Conservation (phyloP, 1,139 yeast genomes). For the Casaregolazyma lundiana region DNA sequence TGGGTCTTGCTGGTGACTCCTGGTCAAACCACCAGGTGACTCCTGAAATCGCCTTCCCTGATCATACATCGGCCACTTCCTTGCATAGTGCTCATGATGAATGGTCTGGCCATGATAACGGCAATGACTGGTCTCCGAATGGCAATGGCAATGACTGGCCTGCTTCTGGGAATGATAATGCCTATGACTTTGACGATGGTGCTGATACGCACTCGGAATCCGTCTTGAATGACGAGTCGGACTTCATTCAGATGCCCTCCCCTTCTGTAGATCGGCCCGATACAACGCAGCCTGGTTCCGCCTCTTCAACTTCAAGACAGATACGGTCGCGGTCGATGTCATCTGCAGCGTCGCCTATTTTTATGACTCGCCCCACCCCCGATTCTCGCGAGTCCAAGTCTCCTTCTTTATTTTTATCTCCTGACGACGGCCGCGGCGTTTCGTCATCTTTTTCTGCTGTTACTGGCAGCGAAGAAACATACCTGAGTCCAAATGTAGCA, state of each 20-base stretch:
- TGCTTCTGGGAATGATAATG: neutral
- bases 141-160: too few species aligned
- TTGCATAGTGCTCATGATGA: too few species aligned
- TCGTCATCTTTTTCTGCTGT: neutral
- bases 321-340: neutral
- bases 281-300: neutral
- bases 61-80: too few species aligned
- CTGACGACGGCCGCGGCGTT: constrained; percentile 1
- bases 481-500: constrained; percentile 4
- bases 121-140: too few species aligned
- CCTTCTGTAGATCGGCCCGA: neutral
- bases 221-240: neutral
- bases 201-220: neutral
- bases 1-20: constrained; percentile 3
- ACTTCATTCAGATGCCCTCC: neutral
- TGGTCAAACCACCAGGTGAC: constrained; percentile 4
- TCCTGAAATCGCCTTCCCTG: constrained; percentile 8
- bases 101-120: neutral
- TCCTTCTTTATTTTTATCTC: constrained; percentile 7
- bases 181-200: neutral
- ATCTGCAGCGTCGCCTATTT: constrained; percentile 4
- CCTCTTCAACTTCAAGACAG: neutral
- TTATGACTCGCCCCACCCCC: constrained; percentile 11
- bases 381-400: constrained; percentile 7
- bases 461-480: neutral